A percentile compares a stretch with the other conserved stretches of the same genome.
Evolutionary conservation across 2,329 filamentous ascomycete genomes (phyloP).

Genomic region (Diaporthe nobilis): DNA sequence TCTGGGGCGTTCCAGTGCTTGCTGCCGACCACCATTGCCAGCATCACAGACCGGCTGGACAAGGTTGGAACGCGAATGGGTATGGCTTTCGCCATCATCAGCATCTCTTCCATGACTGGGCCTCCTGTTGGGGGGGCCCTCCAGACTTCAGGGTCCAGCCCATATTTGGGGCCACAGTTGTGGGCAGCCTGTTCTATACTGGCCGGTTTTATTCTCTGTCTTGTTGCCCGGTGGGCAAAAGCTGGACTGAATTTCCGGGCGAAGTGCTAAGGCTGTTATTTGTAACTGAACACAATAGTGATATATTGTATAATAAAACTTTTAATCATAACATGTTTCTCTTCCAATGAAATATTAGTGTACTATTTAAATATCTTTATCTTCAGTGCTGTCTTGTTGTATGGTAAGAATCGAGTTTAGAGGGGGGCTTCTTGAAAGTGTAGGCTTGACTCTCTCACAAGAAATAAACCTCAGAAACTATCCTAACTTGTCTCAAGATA

Average conservation of each 20-base stretch:
- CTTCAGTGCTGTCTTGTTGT: not conserved
- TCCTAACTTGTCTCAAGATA: not conserved
- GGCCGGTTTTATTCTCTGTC: constrained; percentile 44
- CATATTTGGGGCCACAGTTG: constrained; percentile 47
- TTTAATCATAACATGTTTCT: not conserved
- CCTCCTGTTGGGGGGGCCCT: constrained; percentile 53
- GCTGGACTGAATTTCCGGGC: constrained; percentile 19
- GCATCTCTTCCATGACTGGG: constrained; percentile 51
- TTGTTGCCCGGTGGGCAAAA: constrained; percentile 31
- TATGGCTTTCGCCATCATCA: constrained; percentile 51
- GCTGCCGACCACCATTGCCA: constrained; percentile 50
- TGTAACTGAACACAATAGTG: not conserved
- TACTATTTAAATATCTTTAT: too few relatives aligned
- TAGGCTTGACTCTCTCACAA: not conserved
- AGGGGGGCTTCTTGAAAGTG: fast-evolving
- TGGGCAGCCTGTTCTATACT: constrained; percentile 50
- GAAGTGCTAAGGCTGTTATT: not conserved
- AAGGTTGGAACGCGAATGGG: constrained; percentile 52
- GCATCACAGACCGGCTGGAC: constrained; percentile 51
- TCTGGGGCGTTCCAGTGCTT: constrained; percentile 53
- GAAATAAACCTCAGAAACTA: not conserved
- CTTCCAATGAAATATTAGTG: too few relatives aligned
- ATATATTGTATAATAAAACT: not conserved
- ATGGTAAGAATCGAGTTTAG: not conserved
- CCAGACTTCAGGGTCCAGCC: constrained; percentile 46